Conservation (phyloP, 805 yeast species). For the Barnettozyma pratensis region DNA sequence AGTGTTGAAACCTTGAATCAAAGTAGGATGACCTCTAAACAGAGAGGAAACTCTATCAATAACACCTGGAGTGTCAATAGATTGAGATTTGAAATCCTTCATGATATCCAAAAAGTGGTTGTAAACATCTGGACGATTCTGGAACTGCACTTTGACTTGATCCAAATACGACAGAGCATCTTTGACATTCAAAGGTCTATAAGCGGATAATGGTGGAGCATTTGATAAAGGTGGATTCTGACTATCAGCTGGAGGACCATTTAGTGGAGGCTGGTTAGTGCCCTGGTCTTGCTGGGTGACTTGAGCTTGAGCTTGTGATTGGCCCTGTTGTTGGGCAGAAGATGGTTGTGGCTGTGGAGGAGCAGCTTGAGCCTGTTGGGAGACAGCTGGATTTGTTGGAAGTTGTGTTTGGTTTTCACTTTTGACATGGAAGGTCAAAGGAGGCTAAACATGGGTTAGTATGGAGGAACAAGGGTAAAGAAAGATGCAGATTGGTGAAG, state of each 20-base stretch:
- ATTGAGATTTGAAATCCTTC: slow-evolving; percentile 97
- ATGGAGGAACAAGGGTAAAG: no score
- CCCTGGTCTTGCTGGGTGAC: slow-evolving; percentile 11
- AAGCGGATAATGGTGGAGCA: slow-evolving; percentile 26
- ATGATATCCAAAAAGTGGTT: slow-evolving; percentile 94
- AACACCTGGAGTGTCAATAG: slow-evolving; percentile 97
- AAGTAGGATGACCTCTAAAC: slow-evolving; percentile 87
- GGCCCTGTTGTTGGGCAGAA: slow-evolving; percentile 16
- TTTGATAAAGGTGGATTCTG: slow-evolving; percentile 17
- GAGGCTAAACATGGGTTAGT: slow-evolving; percentile 5
- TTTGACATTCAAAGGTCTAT: slow-evolving; percentile 86
- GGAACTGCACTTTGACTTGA: slow-evolving; percentile 91
- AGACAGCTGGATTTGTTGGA: not conserved
- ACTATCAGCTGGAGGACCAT: slow-evolving; percentile 3
- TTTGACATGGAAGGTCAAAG: slow-evolving; percentile 8
- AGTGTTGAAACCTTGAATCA: slow-evolving; percentile 96
- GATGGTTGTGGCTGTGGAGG: slow-evolving; percentile 19
- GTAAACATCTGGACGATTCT: slow-evolving; percentile 90
- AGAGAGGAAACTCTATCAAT: slow-evolving; percentile 90
- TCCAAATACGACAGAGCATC: slow-evolving; percentile 95
- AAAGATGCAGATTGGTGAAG: no score
- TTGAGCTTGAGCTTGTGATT: slow-evolving; percentile 19
- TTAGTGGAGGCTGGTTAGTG: slow-evolving; percentile 1
- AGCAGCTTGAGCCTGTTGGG: not conserved
- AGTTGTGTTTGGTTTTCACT: slow-evolving; percentile 2